phyloP scores from a whole-genome alignment of 2,329 filamentous ascomycete genomes.

The Thelonectria blattea region DNA sequence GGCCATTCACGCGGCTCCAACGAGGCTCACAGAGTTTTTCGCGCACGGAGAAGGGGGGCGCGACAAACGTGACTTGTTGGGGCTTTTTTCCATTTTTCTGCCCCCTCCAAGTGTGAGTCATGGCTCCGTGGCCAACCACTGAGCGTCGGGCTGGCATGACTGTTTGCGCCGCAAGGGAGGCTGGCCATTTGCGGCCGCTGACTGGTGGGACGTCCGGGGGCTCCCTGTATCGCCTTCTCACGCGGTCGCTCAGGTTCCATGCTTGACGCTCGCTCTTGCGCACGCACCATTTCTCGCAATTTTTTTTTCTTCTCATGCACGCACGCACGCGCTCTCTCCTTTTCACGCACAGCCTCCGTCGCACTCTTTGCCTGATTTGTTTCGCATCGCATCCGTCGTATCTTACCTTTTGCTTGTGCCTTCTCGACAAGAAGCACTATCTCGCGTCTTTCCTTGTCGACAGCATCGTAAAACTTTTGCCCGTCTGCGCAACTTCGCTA shows the following conservation, averaged over 20 bases:
- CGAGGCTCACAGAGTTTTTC: constrained; percentile 29
- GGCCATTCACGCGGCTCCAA: constrained; percentile 20
- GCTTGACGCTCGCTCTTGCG: constrained; percentile 3
- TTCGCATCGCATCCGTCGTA: not conserved
- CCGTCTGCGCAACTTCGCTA: constrained; percentile 8
- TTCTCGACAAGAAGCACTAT: not conserved
- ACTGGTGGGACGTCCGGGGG: constrained; percentile 39
- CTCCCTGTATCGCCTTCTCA: constrained; percentile 25
- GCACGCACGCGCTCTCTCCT: not conserved
- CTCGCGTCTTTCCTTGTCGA: not conserved
- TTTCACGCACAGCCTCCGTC: not conserved
- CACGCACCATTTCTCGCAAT: not conserved
- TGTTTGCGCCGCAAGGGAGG: constrained; percentile 34
- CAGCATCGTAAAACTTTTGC: not conserved
- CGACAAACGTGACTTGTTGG: constrained; percentile 28
- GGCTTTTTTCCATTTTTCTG: constrained; percentile 33
- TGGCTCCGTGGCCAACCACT: constrained; percentile 34
- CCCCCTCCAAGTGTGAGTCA: constrained; percentile 35
- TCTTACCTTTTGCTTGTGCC: constrained; percentile 1
- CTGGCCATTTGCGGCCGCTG: constrained; percentile 42
- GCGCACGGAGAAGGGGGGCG: not conserved
- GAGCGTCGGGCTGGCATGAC: constrained; percentile 27
- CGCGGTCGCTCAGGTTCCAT: constrained; percentile 8
- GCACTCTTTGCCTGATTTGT: not conserved
- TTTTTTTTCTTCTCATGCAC: not conserved